A percentile compares a stretch with the other conserved stretches of the same genome.
Conservation (phyloP, 768 basidiomycete species). For the Leucocoprinus birnbaumii region DNA sequence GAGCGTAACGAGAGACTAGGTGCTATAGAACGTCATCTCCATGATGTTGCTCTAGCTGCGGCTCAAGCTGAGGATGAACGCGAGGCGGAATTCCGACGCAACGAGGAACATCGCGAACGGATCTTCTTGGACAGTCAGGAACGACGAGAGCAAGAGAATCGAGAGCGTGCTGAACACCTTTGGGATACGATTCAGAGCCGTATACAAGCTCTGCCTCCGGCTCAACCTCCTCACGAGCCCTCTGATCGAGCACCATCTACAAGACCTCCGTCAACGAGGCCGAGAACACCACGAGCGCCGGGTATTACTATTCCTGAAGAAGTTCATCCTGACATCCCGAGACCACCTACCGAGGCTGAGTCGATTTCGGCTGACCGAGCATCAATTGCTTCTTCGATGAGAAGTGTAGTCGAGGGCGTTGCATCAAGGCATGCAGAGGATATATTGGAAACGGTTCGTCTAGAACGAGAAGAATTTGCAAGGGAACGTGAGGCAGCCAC, state of each 20-base stretch:
- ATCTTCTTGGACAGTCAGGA: slow-evolving; percentile 59
- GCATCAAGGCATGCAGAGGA: slow-evolving; percentile 55
- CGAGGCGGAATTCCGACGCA: slow-evolving; percentile 58
- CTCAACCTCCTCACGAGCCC: slow-evolving; percentile 8
- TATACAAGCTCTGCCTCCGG: slow-evolving; percentile 31
- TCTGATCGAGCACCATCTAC: slow-evolving; percentile 5
- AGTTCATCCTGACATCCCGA: neutral
- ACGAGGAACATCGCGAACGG: slow-evolving; percentile 63
- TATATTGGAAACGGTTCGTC: slow-evolving; percentile 53
- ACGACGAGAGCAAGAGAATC: slow-evolving; percentile 54
- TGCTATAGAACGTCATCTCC: slow-evolving; percentile 50
- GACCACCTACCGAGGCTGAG: slow-evolving; percentile 17
- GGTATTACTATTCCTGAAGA: slow-evolving; percentile 14
- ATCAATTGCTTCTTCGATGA: slow-evolving; percentile 35
- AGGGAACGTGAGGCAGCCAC: slow-evolving; percentile 51
- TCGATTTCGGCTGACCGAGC: slow-evolving; percentile 29
- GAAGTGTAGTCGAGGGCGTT: slow-evolving; percentile 47
- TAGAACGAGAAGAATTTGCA: slow-evolving; percentile 58
- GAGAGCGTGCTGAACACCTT: slow-evolving; percentile 46
- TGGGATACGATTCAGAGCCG: slow-evolving; percentile 37
- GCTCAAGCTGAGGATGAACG: slow-evolving; percentile 62
- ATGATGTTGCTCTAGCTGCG: slow-evolving; percentile 43
- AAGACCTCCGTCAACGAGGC: slow-evolving; percentile 7
- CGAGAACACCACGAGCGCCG: slow-evolving; percentile 6
- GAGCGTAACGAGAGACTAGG: slow-evolving; percentile 55